Conservation (phyloP, 768 basidiomycete genomes). For the Lactarius deliciosus region DNA sequence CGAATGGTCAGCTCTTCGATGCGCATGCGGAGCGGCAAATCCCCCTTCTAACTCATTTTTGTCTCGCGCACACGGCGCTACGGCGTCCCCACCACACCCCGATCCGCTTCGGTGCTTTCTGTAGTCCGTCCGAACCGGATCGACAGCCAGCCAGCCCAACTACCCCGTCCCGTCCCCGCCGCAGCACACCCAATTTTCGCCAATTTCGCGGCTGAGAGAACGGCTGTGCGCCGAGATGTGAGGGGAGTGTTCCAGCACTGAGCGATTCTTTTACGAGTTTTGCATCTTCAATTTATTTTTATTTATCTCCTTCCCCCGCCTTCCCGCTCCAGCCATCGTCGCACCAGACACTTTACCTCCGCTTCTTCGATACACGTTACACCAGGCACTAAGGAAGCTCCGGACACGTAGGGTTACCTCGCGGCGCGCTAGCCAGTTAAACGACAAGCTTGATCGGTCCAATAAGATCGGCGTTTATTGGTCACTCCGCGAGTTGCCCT, state of each 20-base stretch:
- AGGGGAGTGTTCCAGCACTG: not conserved
- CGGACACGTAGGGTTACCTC: not conserved
- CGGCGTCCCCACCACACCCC: conserved; percentile 5
- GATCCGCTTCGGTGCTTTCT: conserved; percentile 13
- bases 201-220: conserved; percentile 9
- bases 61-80: not conserved
- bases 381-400: conserved; percentile 17
- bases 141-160: conserved; percentile 3
- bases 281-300: not conserved
- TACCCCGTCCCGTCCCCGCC: not conserved
- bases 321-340: not conserved
- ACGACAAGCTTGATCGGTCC: conserved; percentile 11
- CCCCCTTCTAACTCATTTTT: not conserved
- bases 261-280: conserved; percentile 5
- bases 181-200: not conserved
- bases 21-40: not conserved
- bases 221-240: not conserved
- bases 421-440: not conserved
- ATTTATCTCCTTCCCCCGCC: not conserved
- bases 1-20: not conserved
- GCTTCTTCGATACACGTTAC: conserved; percentile 6
- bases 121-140: conserved; percentile 22
- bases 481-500: not conserved
- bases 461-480: not conserved
- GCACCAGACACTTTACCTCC: not conserved